Evolutionary conservation across 345 rosid genomes (phyloP), one percentile per base, ranked within the genome.

Genomic region (Excoecaria cochinchinensis): DNA sequence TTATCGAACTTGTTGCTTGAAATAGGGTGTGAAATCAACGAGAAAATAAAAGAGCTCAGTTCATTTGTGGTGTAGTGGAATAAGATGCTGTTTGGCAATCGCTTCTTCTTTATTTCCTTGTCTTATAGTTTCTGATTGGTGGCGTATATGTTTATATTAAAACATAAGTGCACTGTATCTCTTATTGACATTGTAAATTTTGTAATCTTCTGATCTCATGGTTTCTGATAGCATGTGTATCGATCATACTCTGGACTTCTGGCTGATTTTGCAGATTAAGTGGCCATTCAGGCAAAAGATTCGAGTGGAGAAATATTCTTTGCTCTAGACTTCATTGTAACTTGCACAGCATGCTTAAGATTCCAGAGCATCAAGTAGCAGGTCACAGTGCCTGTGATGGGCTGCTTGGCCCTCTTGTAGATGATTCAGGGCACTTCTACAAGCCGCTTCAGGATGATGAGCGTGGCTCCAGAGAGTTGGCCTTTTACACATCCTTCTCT

Each of bases 331-430:
- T 65, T 39, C 63, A 53, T 58, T 64, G 10, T 64, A 55, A 31
- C 31, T 14, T 53, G n/a, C 16, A 25, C 71, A 79, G 58, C 75
- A 96, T 93, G 99, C 87, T 96, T 57, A 90, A 87, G 79, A 80
- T 78, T 56, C 99, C 99, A 46, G 97, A 91, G 38, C 98, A 93
- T 82, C 99, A 96, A 69, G 99, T 96, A 72, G 99, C 98, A 2
- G 99, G 99, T 17, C 99, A 96, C 84, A 74, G 74, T 65, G 97
- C 95, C 44, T 17, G 50, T 42, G 74, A 72, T 38, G 97, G 97
- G 42, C 81, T 76, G 71, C 97, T 84, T 13, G 98, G 97, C 36
- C 97, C 99, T 0, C 92, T 90, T 11, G 73, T 89, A 19, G 99
- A 96, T 82, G 94, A 85, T 77, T 85, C 85, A 7, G 99, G 99